These are phyloP conservation scores for Fusarium nisikadoi DNA, from an alignment of 2,329 filamentous ascomycete genomes.

Conservation along the genomic window DNA sequence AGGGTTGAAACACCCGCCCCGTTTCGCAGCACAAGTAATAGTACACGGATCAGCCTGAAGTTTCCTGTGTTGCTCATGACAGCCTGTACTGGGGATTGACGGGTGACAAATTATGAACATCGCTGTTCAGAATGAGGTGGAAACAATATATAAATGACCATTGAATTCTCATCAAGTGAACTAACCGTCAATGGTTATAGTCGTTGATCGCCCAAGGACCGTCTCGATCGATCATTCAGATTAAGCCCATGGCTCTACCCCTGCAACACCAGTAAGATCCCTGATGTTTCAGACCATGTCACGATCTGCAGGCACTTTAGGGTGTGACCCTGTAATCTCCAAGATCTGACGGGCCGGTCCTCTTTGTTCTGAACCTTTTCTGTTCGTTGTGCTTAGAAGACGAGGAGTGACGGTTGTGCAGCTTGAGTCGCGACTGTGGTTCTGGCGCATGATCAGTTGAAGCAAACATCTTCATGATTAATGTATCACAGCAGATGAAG, in stretches of 20 bases:
- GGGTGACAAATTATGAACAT: neutral
- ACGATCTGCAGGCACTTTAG: conserved; percentile 37
- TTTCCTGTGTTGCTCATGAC: neutral
- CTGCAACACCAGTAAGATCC: conserved; percentile 16
- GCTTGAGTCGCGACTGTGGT: neutral
- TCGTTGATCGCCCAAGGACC: neutral
- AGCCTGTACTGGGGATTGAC: neutral
- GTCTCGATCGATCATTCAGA: conserved; percentile 13
- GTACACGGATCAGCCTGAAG: conserved; percentile 23
- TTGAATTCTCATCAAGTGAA: neutral
- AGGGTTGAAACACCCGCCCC: conserved; percentile 38
- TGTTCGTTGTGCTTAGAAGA: conserved; percentile 19
- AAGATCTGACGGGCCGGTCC: conserved; percentile 33
- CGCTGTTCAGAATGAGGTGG: neutral
- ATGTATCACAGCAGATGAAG: conserved; percentile 11
- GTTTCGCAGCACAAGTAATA: conserved; percentile 20
- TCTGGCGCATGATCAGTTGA: neutral
- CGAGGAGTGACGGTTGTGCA: conserved; percentile 13
- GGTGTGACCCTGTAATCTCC: conserved; percentile 40
- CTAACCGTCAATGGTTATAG: neutral
- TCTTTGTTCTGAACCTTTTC: conserved; percentile 12
- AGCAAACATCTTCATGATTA: conserved; percentile 13
- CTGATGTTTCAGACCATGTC: conserved; percentile 27
- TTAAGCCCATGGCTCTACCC: conserved; percentile 16
- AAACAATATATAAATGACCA: neutral